A percentile compares a stretch with the other conserved stretches of the same genome.
Evolutionary conservation across 1,284 basidiomycete species (phyloP).

Genomic region (Cutaneotrichosporon mucoides): DNA sequence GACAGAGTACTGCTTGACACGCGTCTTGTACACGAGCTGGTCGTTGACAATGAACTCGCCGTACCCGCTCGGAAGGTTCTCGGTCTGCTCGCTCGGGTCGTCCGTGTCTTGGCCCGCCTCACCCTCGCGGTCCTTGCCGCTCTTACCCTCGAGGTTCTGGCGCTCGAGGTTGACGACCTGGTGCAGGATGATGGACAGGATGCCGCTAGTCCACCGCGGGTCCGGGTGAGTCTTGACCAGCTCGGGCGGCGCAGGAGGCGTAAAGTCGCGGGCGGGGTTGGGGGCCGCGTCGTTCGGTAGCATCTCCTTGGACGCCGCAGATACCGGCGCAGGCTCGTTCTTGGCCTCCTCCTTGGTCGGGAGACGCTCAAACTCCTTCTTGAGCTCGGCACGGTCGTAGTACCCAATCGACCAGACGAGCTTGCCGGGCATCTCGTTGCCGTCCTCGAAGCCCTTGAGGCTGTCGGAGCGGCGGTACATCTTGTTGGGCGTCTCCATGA

Average conservation of each 20-base stretch:
- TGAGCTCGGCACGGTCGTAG: slow-evolving; percentile 60
- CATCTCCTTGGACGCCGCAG: slow-evolving; percentile 49
- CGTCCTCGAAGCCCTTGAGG: slow-evolving; percentile 61
- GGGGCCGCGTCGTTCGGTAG: slow-evolving; percentile 48
- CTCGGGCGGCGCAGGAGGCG: slow-evolving; percentile 52
- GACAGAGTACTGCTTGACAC: slow-evolving; percentile 59
- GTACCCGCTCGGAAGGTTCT: slow-evolving; percentile 54
- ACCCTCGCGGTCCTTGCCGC: slow-evolving; percentile 55
- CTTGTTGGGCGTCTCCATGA: slow-evolving; percentile 58
- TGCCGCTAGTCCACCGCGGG: slow-evolving; percentile 58
- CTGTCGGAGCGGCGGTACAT: slow-evolving; percentile 57
- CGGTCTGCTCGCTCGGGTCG: slow-evolving; percentile 55
- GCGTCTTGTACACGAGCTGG: slow-evolving; percentile 59
- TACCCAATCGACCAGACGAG: slow-evolving; percentile 59
- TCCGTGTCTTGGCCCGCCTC: slow-evolving; percentile 58
- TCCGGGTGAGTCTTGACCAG: slow-evolving; percentile 61
- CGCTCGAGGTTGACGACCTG: slow-evolving; percentile 59
- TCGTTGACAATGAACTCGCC: slow-evolving; percentile 55
- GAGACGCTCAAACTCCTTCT: slow-evolving; percentile 50
- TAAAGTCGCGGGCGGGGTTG: slow-evolving; percentile 50
- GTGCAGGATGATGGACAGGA: slow-evolving; percentile 60
- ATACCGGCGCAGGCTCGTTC: slow-evolving; percentile 15
- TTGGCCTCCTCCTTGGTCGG: slow-evolving; percentile 41
- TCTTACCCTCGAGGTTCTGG: slow-evolving; percentile 56
- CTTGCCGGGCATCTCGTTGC: slow-evolving; percentile 56